A percentile compares a stretch with the other conserved stretches of the same genome.
Evolutionary conservation across 805 yeast genomes (phyloP).

Genomic region (Tetrapisispora taiwanensis): DNA sequence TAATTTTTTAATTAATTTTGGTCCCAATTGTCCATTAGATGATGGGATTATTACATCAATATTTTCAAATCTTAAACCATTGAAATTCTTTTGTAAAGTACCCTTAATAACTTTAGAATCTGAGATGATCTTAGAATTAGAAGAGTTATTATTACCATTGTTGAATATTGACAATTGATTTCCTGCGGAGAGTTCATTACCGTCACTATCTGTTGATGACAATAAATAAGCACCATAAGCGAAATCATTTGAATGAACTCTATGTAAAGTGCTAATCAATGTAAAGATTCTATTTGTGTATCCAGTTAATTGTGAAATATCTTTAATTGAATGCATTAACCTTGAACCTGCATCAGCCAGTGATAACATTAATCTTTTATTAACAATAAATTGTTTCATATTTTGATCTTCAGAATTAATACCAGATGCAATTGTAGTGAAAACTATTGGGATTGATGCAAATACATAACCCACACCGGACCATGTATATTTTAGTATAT

Average conservation of each 20-base stretch:
- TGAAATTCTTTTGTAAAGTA: slow-evolving; percentile 65
- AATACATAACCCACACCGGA: slow-evolving; percentile 90
- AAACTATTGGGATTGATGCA: slow-evolving; percentile 81
- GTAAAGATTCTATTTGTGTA: slow-evolving; percentile 79
- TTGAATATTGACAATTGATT: background rate
- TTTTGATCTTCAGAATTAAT: slow-evolving; percentile 39
- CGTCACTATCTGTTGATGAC: background rate
- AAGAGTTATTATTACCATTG: background rate
- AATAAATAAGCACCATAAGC: slow-evolving; percentile 30
- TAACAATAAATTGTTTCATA: slow-evolving; percentile 82
- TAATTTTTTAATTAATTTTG: slow-evolving; percentile 50
- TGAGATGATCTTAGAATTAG: background rate
- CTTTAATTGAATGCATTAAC: slow-evolving; percentile 89
- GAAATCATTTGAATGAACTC: slow-evolving; percentile 55
- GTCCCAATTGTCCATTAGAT: slow-evolving; percentile 46
- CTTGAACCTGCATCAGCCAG: slow-evolving; percentile 93
- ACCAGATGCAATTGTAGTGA: slow-evolving; percentile 33
- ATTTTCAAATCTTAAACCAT: slow-evolving; percentile 74
- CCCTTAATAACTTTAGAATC: slow-evolving; percentile 49
- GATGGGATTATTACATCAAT: slow-evolving; percentile 77
- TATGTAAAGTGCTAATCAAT: slow-evolving; percentile 65
- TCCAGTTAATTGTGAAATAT: slow-evolving; percentile 82
- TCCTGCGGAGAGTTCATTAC: background rate
- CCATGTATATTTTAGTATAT: slow-evolving; percentile 85
- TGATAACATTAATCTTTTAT: slow-evolving; percentile 80